A percentile compares a stretch with the other conserved stretches of the same genome.
Conservation (phyloP, 257 asterid genomes). For the Knoxia roxburghii region DNA sequence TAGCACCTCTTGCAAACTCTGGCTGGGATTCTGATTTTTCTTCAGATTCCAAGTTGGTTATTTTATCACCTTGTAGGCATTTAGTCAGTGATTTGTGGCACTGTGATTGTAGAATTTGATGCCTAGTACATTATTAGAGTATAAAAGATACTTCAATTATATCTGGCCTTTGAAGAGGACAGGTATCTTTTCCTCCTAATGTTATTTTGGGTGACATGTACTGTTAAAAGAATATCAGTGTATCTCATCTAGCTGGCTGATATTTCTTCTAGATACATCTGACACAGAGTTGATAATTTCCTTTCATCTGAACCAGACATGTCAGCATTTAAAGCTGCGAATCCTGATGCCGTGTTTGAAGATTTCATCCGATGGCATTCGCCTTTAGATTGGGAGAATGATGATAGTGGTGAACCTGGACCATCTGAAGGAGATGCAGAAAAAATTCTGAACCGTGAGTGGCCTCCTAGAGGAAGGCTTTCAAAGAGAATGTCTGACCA, state of each 20-base stretch:
- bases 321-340: conserved; percentile 95
- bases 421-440: conserved; percentile 27
- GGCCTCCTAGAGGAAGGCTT: conserved; percentile 95
- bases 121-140: background rate
- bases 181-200: conserved; percentile 5
- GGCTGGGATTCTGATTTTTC: background rate
- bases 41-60: background rate
- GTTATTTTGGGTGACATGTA: background rate
- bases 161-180: conserved; percentile 7
- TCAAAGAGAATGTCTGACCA: conserved; percentile 87
- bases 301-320: conserved; percentile 50
- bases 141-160: background rate
- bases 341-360: conserved; percentile 89
- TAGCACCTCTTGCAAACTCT: background rate
- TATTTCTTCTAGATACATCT: background rate
- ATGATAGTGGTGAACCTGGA: conserved; percentile 29
- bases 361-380: conserved; percentile 99
- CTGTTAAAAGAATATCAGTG: background rate
- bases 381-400: conserved; percentile 91
- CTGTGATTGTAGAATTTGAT: background rate
- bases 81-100: background rate
- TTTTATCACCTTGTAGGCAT: background rate
- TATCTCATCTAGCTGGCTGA: background rate
- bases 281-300: background rate
- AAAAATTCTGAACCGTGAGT: conserved; percentile 27